A percentile compares a stretch with the other conserved stretches of the same genome.
Conservation (phyloP, 2,329 filamentous ascomycete species). For the Chrysosphaeria jannelii region DNA sequence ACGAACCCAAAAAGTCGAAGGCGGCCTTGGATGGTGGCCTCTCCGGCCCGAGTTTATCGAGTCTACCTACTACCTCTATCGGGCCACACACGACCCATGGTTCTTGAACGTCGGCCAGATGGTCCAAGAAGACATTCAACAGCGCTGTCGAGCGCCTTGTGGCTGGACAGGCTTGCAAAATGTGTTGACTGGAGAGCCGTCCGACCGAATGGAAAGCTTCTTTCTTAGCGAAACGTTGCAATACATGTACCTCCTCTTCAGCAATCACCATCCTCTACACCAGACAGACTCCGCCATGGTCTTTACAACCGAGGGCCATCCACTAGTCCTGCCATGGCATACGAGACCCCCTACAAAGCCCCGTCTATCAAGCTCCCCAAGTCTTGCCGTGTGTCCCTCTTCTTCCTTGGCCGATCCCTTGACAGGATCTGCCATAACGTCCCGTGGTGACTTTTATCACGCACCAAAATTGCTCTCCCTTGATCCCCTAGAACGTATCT, state of each 20-base stretch:
- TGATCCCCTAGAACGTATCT: too few relatives aligned
- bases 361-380: too few relatives aligned
- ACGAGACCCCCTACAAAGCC: slow-evolving; percentile 6
- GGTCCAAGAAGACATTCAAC: slow-evolving; percentile 64
- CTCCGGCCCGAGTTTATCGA: slow-evolving; percentile 91
- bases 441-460: too few relatives aligned
- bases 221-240: slow-evolving; percentile 91
- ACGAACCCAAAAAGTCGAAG: slow-evolving; percentile 54
- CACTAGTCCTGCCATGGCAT: slow-evolving; percentile 53
- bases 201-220: slow-evolving; percentile 95
- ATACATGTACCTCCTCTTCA: slow-evolving; percentile 80
- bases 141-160: slow-evolving; percentile 68
- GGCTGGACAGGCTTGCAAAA: slow-evolving; percentile 81
- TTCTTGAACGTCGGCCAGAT: slow-evolving; percentile 91
- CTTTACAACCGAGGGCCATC: slow-evolving; percentile 89
- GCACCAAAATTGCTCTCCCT: too few relatives aligned
- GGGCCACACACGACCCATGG: slow-evolving; percentile 81
- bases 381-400: too few relatives aligned
- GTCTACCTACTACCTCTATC: slow-evolving; percentile 86
- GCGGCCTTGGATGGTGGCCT: slow-evolving; percentile 78
- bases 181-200: slow-evolving; percentile 55
- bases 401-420: too few relatives aligned
- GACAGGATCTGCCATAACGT: too few relatives aligned
- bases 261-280: slow-evolving; percentile 63
- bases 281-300: slow-evolving; percentile 64